Percentiles rank a stretch among this genome's conserved stretches.
These are phyloP conservation scores for Pseudocercospora macadamiae DNA, from an alignment of 2,329 filamentous ascomycete genomes.

Conservation along the genomic window DNA sequence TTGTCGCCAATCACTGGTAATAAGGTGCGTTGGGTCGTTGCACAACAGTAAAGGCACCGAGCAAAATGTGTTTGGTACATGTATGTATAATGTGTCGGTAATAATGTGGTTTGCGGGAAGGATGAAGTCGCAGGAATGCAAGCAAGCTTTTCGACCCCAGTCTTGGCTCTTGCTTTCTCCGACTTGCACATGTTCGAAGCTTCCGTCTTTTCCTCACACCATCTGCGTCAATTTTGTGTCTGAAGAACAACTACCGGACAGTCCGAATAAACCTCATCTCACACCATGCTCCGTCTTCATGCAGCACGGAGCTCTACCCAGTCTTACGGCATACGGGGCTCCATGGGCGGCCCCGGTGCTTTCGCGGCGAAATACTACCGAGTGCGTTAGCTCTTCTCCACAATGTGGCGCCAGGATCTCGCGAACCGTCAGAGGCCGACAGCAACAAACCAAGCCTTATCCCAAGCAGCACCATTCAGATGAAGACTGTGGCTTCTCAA, in stretches of 20 bases:
- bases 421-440: constrained; percentile 1
- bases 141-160: neutral
- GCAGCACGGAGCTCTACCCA: neutral
- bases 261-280: no score
- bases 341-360: neutral
- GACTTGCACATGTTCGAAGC: no score
- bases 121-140: neutral
- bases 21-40: neutral
- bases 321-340: neutral
- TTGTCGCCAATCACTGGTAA: no score
- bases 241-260: no score
- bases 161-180: neutral
- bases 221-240: no score
- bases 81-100: neutral
- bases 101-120: neutral
- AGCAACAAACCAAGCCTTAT: neutral
- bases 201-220: no score
- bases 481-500: neutral
- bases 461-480: neutral
- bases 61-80: neutral
- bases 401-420: neutral
- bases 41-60: neutral
- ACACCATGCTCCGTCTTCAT: neutral
- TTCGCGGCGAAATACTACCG: neutral
- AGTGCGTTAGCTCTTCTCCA: neutral